phyloP scores from a whole-genome alignment of 345 rosid genomes.

The Rhodamnia argentea region DNA sequence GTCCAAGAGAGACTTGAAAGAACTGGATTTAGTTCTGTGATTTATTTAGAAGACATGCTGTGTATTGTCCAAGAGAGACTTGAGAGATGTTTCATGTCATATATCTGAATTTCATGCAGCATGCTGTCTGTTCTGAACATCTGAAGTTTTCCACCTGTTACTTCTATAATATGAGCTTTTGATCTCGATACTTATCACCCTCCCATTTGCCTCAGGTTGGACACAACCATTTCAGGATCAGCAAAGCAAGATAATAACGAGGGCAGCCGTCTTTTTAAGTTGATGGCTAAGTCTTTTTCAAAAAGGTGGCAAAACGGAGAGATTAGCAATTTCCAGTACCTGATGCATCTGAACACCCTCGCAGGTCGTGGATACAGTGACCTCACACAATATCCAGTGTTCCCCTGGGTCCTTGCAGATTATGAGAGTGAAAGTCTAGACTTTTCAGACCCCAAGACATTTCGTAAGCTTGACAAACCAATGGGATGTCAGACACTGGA shows the following conservation, averaged over 20 bases:
- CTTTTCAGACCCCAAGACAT: constrained; percentile 73
- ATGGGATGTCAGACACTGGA: constrained; percentile 99
- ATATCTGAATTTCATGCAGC: background rate
- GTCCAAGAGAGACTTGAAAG: background rate
- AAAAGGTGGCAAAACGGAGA: constrained; percentile 99
- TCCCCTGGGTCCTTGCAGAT: constrained; percentile 99
- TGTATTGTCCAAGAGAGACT: background rate
- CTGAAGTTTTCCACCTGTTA: background rate
- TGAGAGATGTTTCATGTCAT: background rate
- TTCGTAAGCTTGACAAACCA: constrained; percentile 91
- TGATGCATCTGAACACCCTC: constrained; percentile 98
- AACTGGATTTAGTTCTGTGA: background rate
- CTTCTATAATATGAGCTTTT: background rate
- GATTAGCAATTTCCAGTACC: constrained; percentile 97
- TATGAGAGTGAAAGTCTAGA: constrained; percentile 87
- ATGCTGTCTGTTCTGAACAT: background rate
- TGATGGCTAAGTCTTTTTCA: constrained; percentile 94
- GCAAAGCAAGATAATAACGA: constrained; percentile 84
- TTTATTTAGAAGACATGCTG: background rate
- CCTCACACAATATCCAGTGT: constrained; percentile 98
- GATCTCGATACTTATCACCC: background rate
- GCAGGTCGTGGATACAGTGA: constrained; percentile 99
- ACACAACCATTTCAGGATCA: constrained; percentile 93
- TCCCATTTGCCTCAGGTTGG: constrained; percentile 54
- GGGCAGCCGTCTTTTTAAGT: constrained; percentile 86